Percentiles rank a stretch among this genome's conserved stretches.
Conservation (phyloP, 2,329 filamentous ascomycete genomes). For the Penicillium sp. region DNA sequence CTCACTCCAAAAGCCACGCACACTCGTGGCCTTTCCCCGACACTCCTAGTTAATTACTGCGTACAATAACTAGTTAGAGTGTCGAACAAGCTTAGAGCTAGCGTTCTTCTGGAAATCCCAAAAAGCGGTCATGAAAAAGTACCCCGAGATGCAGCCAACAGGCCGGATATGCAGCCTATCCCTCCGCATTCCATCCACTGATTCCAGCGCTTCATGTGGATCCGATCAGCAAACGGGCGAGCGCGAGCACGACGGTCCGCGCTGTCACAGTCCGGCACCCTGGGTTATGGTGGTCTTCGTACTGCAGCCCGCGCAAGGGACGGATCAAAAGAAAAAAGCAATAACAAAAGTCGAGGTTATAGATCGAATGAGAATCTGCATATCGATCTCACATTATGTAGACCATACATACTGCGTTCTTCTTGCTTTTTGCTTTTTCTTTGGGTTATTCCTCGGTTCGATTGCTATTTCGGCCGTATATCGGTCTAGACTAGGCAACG, state of each 20-base stretch:
- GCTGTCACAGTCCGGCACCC: conserved; percentile 13
- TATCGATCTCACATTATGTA: conserved; percentile 16
- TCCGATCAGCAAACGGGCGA: conserved; percentile 23
- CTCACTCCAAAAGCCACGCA: no score
- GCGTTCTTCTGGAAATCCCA: not conserved
- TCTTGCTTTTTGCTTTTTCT: not conserved
- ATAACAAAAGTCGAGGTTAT: not conserved
- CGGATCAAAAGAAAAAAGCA: not conserved
- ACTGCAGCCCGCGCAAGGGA: conserved; percentile 21
- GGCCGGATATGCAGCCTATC: conserved; percentile 1
- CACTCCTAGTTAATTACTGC: not conserved
- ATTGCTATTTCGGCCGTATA: conserved; percentile 10
- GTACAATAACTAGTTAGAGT: no score
- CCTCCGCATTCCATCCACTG: not conserved
- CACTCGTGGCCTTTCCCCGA: no score
- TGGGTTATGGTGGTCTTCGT: not conserved
- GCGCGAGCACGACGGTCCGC: conserved; percentile 13
- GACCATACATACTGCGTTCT: conserved; percentile 6
- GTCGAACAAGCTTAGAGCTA: not conserved
- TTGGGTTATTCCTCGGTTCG: not conserved
- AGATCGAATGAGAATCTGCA: conserved; percentile 12
- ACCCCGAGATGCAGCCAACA: not conserved
- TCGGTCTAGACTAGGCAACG: conserved; percentile 3
- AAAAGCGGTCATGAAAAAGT: conserved; percentile 2
- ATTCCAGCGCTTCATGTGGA: conserved; percentile 7